These are phyloP conservation scores for Amborella trichopoda DNA, from an alignment of 164 flowering plant genomes.

Conservation along the genomic window DNA sequence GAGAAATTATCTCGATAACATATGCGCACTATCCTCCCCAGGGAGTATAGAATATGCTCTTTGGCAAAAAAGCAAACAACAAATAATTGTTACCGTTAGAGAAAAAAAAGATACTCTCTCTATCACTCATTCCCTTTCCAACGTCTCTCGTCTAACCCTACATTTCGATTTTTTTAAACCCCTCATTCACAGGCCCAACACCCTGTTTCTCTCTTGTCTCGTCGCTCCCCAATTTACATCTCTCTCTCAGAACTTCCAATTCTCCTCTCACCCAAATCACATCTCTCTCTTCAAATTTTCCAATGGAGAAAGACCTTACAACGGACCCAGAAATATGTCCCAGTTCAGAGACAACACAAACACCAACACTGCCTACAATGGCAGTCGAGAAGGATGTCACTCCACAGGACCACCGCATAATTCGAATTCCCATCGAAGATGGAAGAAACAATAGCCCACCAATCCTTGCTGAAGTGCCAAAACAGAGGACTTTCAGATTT, in stretches of 20 bases:
- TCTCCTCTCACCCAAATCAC: too few relatives aligned
- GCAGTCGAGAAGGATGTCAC: too few relatives aligned
- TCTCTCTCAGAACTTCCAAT: not conserved
- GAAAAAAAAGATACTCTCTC: too few relatives aligned
- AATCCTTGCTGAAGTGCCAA: conserved; percentile 44
- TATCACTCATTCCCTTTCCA: too few relatives aligned
- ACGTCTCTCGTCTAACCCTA: too few relatives aligned
- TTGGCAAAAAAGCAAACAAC: too few relatives aligned
- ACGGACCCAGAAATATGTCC: not conserved
- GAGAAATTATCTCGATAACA: too few relatives aligned
- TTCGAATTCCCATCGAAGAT: conserved; percentile 10
- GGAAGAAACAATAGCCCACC: conserved; percentile 24
- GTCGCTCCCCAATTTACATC: not conserved
- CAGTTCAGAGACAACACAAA: not conserved
- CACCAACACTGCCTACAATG: not conserved
- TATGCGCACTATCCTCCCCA: too few relatives aligned
- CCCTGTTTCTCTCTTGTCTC: conserved; percentile 1
- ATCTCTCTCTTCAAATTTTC: not conserved
- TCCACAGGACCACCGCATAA: too few relatives aligned
- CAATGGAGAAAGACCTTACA: not conserved
- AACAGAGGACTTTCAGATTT: conserved; percentile 31
- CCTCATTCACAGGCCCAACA: not conserved
- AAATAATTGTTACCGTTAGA: too few relatives aligned
- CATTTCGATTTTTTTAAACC: too few relatives aligned
- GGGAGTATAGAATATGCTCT: too few relatives aligned